A percentile compares a stretch with the other conserved stretches of the same genome.
These are phyloP conservation scores for Aspergillus leporis DNA, from an alignment of 495 filamentous ascomycete species.

Conservation along the genomic window DNA sequence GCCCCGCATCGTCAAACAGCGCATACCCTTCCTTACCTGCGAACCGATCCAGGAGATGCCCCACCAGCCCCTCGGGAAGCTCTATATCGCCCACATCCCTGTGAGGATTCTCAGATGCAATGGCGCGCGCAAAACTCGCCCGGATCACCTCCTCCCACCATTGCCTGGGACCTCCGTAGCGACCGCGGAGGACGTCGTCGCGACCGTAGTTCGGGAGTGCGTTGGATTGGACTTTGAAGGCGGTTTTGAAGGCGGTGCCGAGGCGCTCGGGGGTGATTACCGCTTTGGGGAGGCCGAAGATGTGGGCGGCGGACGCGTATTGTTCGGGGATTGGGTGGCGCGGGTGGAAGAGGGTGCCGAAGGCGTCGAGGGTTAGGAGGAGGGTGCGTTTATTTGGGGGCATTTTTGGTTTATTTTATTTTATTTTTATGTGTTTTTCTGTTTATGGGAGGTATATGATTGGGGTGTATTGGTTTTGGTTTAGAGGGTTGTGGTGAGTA, in stretches of 20 bases:
- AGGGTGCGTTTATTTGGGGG: conserved; percentile 38
- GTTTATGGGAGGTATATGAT: not conserved
- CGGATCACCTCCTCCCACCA: conserved; percentile 72
- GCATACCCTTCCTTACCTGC: conserved; percentile 61
- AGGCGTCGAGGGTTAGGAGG: conserved; percentile 74
- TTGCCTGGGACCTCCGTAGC: conserved; percentile 52
- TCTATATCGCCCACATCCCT: not conserved
- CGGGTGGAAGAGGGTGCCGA: conserved; percentile 73
- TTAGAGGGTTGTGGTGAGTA: not conserved
- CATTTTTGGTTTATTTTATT: not conserved
- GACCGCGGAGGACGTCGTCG: conserved; percentile 37
- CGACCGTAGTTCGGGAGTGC: conserved; percentile 69
- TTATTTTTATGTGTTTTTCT: not conserved
- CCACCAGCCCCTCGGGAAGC: conserved; percentile 49
- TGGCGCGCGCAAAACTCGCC: conserved; percentile 36
- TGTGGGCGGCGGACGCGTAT: conserved; percentile 60
- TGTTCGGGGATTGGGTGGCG: conserved; percentile 57
- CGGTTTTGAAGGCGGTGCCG: conserved; percentile 41
- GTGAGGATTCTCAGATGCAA: too few relatives aligned
- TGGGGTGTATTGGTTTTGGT: not conserved
- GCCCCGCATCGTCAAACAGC: conserved; percentile 53
- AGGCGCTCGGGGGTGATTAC: conserved; percentile 30
- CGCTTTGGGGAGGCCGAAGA: conserved; percentile 51
- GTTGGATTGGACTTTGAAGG: conserved; percentile 51
- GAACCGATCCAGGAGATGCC: conserved; percentile 60